Base-by-base conservation (phyloP, 2,329 filamentous ascomycete species). In the Nemania serpens region DNA sequence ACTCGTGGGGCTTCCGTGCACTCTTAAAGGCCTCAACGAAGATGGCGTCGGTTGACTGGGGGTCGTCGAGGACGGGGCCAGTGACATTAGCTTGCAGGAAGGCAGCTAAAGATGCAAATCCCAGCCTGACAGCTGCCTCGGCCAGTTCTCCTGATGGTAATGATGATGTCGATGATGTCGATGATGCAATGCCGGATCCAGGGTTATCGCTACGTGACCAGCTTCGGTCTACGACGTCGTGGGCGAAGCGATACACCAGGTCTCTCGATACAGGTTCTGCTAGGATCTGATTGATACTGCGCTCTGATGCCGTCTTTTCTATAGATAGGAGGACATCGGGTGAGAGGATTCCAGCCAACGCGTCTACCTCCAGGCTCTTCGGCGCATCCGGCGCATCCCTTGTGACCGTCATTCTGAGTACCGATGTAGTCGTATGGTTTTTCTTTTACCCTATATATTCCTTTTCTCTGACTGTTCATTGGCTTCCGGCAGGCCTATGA, bases 21-120 rank as follows among this genome's bases (percentile, higher is more conserved):
- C 17, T 45, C n/a, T 17, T 33, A 41, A 69, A 77, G 22, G 81
- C 70, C 17, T 77, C 73, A 11, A 77, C 69, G 37, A 76, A 74
- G 37, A 72, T 63, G 15, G 60, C 37, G 13, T 73, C 65, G 34
- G 58, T 59, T 11, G 22, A 36, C 1, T 64, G 54, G 17, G 57
- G 42, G 11, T 61, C 51, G 15, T 80, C 76, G 12, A 91, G 77
- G 1, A 89, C 87, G 5, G 90, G 90, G 2, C 90, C 90, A 20
- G 90, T 93, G 56, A 91, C 86, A 71, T 89, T 92, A 0, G 87
- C 85, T 71, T 93, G 90, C 6, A 93, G 72, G 72, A 93, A 93
- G 6, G 85, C 82, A 69, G 87, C 81, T 1, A 93, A 79, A 2
- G 88, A 84, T 5, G 88, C 87, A 58, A 90, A 77, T 15, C 86